Base-by-base conservation (phyloP, 202 grass and related monocot species). In the Brachypodium distachyon region DNA sequence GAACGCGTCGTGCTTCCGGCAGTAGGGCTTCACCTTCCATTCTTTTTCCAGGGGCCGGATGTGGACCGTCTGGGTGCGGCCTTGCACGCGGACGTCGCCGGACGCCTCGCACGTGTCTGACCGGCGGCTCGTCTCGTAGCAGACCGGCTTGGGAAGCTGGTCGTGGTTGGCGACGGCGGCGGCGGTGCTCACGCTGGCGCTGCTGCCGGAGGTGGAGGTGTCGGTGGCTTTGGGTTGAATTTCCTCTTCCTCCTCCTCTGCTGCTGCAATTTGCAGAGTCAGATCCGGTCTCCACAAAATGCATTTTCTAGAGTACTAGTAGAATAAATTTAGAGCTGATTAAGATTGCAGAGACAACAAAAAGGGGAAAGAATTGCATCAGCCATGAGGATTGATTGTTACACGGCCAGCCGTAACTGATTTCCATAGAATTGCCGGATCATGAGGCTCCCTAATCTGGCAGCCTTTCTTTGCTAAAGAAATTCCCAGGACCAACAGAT, bases 1-100 rank as follows among this genome's bases (percentile, higher is more conserved):
- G 48, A 85, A 89, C 5, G 81, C 74, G 84, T 96, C 92, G 52
- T 87, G 84, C 66, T 92, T 96, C 3, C 92, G 77, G 34, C 82
- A 84, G 78, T 96, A 96, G 3, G 92, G 92, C 67, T 83, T 96
- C 43, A 92, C 77, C 86, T 83, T 89, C 89, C 86, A 92, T 12
- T 87, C 86, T 25, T 72, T 83, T 0, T 87, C 60, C 67, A 95
- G 81, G 48, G 72, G 68, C 9, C 29, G 7, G 25, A 87, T 42
- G 48, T 84, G 82, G 38, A 95, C 76, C 47, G 70, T 91, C 80
- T 86, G 88, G 16, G 34, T 12, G 0, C 78, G 82, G 0, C 92
- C 92, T 39, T 71, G 71, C 56, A 95, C 88, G 23, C 85, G 78
- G 4, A 95, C 81, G 70, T 95, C 88, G 51, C 92, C 92, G 58